These are phyloP conservation scores for Aspergillus vadensis DNA, from an alignment of 2,329 filamentous ascomycete species.

Conservation along the genomic window DNA sequence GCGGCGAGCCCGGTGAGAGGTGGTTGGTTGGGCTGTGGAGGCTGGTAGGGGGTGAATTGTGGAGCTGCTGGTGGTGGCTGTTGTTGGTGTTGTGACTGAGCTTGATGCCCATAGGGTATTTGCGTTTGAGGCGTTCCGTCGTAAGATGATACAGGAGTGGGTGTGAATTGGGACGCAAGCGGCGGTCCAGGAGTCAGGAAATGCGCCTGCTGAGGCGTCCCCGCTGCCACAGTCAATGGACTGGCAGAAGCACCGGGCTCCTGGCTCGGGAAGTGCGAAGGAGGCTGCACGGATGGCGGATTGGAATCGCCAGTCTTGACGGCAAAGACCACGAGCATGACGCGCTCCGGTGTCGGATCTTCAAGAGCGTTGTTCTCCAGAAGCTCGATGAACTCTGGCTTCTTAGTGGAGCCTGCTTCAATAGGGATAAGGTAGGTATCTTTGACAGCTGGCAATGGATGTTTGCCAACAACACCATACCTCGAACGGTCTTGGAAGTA, in stretches of 20 bases:
- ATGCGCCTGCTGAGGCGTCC: slow-evolving; percentile 32
- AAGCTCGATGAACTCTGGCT: slow-evolving; percentile 86
- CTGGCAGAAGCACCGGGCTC: slow-evolving; percentile 38
- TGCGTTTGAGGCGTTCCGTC: slow-evolving; percentile 18
- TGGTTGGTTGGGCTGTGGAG: slow-evolving; percentile 20
- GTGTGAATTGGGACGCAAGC: slow-evolving; percentile 23
- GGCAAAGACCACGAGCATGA: slow-evolving; percentile 82
- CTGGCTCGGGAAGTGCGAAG: slow-evolving; percentile 42
- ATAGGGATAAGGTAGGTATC: slow-evolving; percentile 92
- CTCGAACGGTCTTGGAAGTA: slow-evolving; percentile 82
- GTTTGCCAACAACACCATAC: slow-evolving; percentile 85
- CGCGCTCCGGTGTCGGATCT: slow-evolving; percentile 68
- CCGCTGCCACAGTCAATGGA: slow-evolving; percentile 32
- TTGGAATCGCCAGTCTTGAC: slow-evolving; percentile 63
- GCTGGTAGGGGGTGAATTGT: slow-evolving; percentile 31
- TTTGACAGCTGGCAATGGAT: slow-evolving; percentile 72
- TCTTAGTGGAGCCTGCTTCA: slow-evolving; percentile 64
- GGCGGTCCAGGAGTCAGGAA: slow-evolving; percentile 27
- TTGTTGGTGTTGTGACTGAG: slow-evolving; percentile 19
- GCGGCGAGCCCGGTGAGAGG: slow-evolving; percentile 53
- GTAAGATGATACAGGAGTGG: slow-evolving; percentile 27
- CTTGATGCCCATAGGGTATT: slow-evolving; percentile 23
- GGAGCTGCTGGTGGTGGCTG: slow-evolving; percentile 18
- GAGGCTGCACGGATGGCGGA: slow-evolving; percentile 42
- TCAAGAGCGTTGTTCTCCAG: slow-evolving; percentile 83